phyloP scores from a whole-genome alignment of 129 eudicot genomes.

The Daucus carota region DNA sequence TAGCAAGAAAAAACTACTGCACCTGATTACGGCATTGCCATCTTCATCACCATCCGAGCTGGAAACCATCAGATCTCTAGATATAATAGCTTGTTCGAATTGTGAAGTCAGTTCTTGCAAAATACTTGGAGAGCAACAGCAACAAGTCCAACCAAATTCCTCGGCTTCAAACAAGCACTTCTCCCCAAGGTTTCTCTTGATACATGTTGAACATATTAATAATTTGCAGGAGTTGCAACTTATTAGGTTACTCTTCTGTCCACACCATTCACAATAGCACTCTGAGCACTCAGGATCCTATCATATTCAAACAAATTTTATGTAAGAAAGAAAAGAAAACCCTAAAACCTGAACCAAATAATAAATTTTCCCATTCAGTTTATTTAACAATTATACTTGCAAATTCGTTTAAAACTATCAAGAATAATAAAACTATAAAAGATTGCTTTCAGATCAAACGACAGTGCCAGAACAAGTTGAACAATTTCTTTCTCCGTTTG shows the following conservation, averaged over 20 bases:
- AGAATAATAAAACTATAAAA: not conserved
- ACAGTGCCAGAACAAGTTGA: not conserved
- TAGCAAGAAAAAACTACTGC: conserved; percentile 5
- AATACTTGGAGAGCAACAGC: conserved; percentile 57
- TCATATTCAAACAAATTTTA: not conserved
- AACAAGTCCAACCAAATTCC: conserved; percentile 56
- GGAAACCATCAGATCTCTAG: conserved; percentile 42
- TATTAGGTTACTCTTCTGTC: conserved; percentile 34
- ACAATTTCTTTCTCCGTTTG: not conserved
- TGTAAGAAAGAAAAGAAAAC: conserved; percentile 2
- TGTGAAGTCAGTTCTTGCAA: conserved; percentile 43
- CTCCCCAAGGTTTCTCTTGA: conserved; percentile 66
- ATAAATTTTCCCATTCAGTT: not conserved
- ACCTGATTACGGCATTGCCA: conserved; percentile 43
- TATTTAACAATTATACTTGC: not conserved
- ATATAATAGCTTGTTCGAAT: conserved; percentile 40
- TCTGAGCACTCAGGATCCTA: conserved; percentile 60
- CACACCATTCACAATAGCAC: conserved; percentile 81
- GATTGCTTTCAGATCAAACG: not conserved
- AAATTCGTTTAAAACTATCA: not conserved
- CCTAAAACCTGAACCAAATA: not conserved
- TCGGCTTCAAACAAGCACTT: conserved; percentile 42
- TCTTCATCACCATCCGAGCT: conserved; percentile 68
- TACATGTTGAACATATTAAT: conserved; percentile 46
- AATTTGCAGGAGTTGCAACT: conserved; percentile 52